phyloP scores from a whole-genome alignment of 768 basidiomycete species.

The Leccinum uliginosum region DNA sequence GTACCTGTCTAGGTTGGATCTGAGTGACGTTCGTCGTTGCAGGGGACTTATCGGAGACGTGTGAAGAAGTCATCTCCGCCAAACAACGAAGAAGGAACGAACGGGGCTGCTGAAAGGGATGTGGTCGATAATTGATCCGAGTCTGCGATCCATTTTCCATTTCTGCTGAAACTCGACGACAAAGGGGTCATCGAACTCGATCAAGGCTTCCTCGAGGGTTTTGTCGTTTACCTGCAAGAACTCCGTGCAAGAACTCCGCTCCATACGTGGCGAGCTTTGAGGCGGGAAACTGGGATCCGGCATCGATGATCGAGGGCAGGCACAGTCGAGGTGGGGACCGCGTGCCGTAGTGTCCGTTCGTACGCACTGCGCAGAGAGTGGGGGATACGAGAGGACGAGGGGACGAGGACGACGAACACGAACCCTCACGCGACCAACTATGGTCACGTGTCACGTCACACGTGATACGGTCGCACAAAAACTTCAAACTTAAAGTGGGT shows the following conservation, averaged over 20 bases:
- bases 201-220: constrained; percentile 53
- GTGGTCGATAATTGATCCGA: constrained; percentile 22
- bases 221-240: constrained; percentile 37
- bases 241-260: constrained; percentile 43
- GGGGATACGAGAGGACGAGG: too few species aligned
- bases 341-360: too few species aligned
- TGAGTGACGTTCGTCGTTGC: constrained; percentile 22
- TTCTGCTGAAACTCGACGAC: constrained; percentile 68
- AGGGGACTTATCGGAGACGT: constrained; percentile 30
- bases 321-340: too few species aligned
- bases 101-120: constrained; percentile 7
- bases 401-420: too few species aligned
- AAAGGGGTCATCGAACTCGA: constrained; percentile 64
- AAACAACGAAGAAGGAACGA: constrained; percentile 49
- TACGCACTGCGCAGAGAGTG: too few species aligned
- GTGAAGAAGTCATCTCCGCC: constrained; percentile 55
- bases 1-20: constrained; percentile 22
- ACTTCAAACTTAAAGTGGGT: too few species aligned
- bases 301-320: too few species aligned
- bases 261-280: constrained; percentile 24
- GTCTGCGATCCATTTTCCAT: constrained; percentile 57
- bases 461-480: too few species aligned
- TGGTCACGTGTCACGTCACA: too few species aligned
- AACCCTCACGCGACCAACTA: too few species aligned
- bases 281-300: constrained; percentile 28